Evolutionary conservation across 31 red algal species (phyloP), one percentile per base, ranked within the genome.

Genomic region (Asparagopsis taxiformis): DNA sequence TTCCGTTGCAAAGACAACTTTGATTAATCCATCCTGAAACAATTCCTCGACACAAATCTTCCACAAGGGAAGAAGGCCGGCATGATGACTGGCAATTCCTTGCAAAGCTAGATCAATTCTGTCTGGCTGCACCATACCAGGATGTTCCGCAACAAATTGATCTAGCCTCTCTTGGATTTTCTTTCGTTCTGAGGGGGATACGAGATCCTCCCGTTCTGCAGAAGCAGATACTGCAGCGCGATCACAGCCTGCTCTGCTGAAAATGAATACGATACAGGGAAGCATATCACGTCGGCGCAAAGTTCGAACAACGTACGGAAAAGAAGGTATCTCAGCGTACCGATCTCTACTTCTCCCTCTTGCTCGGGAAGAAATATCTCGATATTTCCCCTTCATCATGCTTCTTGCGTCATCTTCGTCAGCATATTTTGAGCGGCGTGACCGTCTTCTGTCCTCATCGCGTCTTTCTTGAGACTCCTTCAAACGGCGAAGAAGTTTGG

Each of bases 1-100:
- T 48, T 99, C 96, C 50, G 96, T 99, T 5, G 96, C 96, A 79
- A 94, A 99, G 5, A 99, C 90, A 31, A 94, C 86, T 48, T 99
- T 99, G 53, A 99, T 86, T 37, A 99, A 74, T 24, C 86, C 86
- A 54, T 80, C 96, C 64, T 94, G 91, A 58, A 94, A 99, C 52
- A 99, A 64, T 52, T 86, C 85, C 66, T 99, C 96, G 26, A 94
- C 68, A 22, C 84, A 85, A 36, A 75, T 20, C 55, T 99, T 99
- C 91, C 91, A 94, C 31, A 94, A 37, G 17, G 96, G 96, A 32
- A 99, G 77, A 54, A 99, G 65, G 34, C 96, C 96, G 7, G 96
- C 96, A 75, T 99, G 96, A 75, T 99, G 96, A 56, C 82, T 81
- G 15, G 87, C 83, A 64, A 99, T 91, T 31, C 96, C 96, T 71